Percentiles rank a stretch among this genome's conserved stretches.
phyloP scores from a whole-genome alignment of 345 rosid species.

The Populus deltoides region DNA sequence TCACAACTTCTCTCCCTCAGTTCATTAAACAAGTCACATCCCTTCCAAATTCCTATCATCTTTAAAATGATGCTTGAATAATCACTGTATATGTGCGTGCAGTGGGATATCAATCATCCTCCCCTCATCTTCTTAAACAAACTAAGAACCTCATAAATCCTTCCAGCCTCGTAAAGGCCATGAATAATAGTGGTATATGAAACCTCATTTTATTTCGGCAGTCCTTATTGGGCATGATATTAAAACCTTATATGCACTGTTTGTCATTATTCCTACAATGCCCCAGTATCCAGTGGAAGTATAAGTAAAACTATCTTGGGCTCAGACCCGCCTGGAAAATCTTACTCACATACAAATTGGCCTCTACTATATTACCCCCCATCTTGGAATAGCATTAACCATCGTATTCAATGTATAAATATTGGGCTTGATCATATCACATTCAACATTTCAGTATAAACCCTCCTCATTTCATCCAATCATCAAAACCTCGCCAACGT shows the following conservation, averaged over 20 bases:
- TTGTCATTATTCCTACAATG: slow-evolving; percentile 67
- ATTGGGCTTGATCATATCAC: slow-evolving; percentile 49
- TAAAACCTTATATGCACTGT: slow-evolving; percentile 51
- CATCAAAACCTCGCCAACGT: slow-evolving; percentile 45
- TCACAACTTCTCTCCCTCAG: slow-evolving; percentile 63
- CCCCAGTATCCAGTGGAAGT: slow-evolving; percentile 77
- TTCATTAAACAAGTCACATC: slow-evolving; percentile 45
- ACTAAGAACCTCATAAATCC: slow-evolving; percentile 62
- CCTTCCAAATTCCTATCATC: slow-evolving; percentile 58
- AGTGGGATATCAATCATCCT: slow-evolving; percentile 59
- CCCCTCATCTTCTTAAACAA: slow-evolving; percentile 59
- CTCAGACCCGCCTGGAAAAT: slow-evolving; percentile 57
- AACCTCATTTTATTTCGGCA: slow-evolving; percentile 71
- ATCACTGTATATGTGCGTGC: slow-evolving; percentile 79
- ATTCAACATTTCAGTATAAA: slow-evolving; percentile 48
- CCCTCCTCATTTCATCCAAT: slow-evolving; percentile 60
- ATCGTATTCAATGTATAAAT: slow-evolving; percentile 63
- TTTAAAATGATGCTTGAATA: slow-evolving; percentile 52
- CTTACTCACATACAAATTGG: slow-evolving; percentile 50
- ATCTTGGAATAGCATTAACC: slow-evolving; percentile 71
- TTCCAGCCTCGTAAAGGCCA: slow-evolving; percentile 67
- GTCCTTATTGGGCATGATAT: slow-evolving; percentile 57
- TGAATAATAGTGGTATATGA: slow-evolving; percentile 72
- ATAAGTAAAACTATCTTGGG: slow-evolving; percentile 65
- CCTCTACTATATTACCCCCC: slow-evolving; percentile 63